Conservation (phyloP, 2,329 filamentous ascomycete genomes). For the Coniochaeta ligniaria region DNA sequence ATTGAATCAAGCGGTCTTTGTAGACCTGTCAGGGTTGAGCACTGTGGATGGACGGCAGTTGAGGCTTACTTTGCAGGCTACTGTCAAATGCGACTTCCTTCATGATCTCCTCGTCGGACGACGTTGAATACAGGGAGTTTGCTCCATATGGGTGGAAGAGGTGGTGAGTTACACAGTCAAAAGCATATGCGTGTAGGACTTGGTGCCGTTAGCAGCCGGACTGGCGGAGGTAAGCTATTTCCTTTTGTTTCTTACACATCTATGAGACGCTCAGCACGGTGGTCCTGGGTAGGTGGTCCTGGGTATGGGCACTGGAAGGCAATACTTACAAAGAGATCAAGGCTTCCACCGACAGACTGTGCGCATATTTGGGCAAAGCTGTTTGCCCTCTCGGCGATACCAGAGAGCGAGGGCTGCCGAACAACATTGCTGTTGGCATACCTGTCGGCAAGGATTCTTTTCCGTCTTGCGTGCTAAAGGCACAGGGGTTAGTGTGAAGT, state of each 20-base stretch:
- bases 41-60: not conserved
- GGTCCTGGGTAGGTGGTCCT: too few species aligned
- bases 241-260: constrained; percentile 9
- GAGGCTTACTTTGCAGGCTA: constrained; percentile 53
- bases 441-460: constrained; percentile 56
- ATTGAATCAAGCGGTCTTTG: constrained; percentile 50
- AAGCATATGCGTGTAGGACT: constrained; percentile 58
- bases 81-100: constrained; percentile 61
- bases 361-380: constrained; percentile 48
- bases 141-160: constrained; percentile 62
- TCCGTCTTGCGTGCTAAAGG: constrained; percentile 49
- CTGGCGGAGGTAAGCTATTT: not conserved
- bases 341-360: constrained; percentile 31
- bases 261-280: not conserved
- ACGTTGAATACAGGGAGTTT: constrained; percentile 44
- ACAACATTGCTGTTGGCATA: constrained; percentile 65
- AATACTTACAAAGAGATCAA: constrained; percentile 54
- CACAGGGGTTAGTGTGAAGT: not conserved
- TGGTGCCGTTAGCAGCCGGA: not conserved
- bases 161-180: constrained; percentile 62
- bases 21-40: not conserved
- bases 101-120: constrained; percentile 59
- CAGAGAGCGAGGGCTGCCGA: constrained; percentile 43
- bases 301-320: not conserved
- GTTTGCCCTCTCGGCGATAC: constrained; percentile 48